Percentiles rank a stretch among this genome's conserved stretches.
phyloP scores from a whole-genome alignment of 441 rosid genomes.

The Pelargonium exstipulatum region DNA sequence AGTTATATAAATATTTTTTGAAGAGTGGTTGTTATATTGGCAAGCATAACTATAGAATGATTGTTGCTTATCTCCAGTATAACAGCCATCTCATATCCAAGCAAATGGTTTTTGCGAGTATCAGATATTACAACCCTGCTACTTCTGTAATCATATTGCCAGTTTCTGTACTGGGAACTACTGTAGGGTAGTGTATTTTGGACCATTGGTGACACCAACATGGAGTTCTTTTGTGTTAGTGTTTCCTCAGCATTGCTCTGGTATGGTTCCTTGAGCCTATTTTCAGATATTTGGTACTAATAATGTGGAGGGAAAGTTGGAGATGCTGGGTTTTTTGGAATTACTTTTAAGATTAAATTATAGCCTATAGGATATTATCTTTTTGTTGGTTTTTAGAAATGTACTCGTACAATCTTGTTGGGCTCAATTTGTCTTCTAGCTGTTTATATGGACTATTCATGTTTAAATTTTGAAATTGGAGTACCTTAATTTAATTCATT shows the following conservation, averaged over 20 bases:
- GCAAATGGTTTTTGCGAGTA: constrained; percentile 2
- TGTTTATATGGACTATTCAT: too few relatives aligned
- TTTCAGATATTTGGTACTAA: constrained; percentile 30
- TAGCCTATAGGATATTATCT: too few relatives aligned
- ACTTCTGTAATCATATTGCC: constrained; percentile 25
- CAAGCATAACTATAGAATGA: background rate
- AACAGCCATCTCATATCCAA: constrained; percentile 3
- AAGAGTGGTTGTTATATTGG: constrained; percentile 16
- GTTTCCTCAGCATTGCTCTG: constrained; percentile 47
- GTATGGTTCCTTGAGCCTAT: constrained; percentile 49
- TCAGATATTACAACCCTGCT: constrained; percentile 24
- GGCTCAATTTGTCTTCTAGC: background rate
- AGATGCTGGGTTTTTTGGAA: background rate
- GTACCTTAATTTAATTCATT: too few relatives aligned
- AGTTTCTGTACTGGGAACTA: constrained; percentile 40
- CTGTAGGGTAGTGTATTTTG: constrained; percentile 58
- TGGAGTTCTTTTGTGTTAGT: constrained; percentile 48
- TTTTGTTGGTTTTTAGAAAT: background rate
- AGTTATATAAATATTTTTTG: constrained; percentile 10
- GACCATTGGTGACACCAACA: constrained; percentile 52
- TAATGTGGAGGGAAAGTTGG: constrained; percentile 25
- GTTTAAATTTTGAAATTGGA: too few relatives aligned
- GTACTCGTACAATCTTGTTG: background rate
- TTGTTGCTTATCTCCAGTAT: constrained; percentile 9
- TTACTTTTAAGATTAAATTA: background rate